These are phyloP conservation scores for Picea sitchensis DNA, from an alignment of 75 land plant genomes.

Conservation along the genomic window DNA sequence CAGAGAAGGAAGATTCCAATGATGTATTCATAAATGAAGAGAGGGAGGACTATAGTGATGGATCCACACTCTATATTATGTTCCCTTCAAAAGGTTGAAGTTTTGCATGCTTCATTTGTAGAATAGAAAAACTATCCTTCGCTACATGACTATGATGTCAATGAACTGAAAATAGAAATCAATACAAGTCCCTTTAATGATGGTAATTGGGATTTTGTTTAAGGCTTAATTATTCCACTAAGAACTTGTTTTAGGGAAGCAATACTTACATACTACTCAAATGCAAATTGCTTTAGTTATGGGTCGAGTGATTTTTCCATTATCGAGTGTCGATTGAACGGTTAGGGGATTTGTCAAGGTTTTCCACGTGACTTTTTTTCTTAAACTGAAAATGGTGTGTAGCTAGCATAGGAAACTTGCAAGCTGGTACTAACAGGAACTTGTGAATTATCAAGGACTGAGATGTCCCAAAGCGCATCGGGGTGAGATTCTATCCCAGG, in stretches of 20 bases:
- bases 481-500: too few species aligned
- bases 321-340: too few species aligned
- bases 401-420: too few species aligned
- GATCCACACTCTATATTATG: background rate
- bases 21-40: constrained; percentile 8
- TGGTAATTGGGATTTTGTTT: background rate
- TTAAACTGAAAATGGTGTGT: too few species aligned
- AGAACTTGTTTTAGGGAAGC: background rate
- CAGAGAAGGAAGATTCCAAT: constrained; percentile 8
- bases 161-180: constrained; percentile 8
- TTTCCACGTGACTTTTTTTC: too few species aligned
- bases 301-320: background rate
- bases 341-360: too few species aligned
- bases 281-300: background rate
- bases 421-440: too few species aligned
- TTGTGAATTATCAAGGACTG: too few species aligned
- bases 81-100: constrained; percentile 8
- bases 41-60: background rate
- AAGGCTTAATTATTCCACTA: background rate
- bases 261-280: background rate
- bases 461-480: too few species aligned
- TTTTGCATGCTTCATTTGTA: background rate
- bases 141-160: background rate
- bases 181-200: background rate
- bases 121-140: background rate